A percentile compares a stretch with the other conserved stretches of the same genome.
Evolutionary conservation across 371 early-diverging fungal species (phyloP).

Genomic region (Blyttiomyces sp.): DNA sequence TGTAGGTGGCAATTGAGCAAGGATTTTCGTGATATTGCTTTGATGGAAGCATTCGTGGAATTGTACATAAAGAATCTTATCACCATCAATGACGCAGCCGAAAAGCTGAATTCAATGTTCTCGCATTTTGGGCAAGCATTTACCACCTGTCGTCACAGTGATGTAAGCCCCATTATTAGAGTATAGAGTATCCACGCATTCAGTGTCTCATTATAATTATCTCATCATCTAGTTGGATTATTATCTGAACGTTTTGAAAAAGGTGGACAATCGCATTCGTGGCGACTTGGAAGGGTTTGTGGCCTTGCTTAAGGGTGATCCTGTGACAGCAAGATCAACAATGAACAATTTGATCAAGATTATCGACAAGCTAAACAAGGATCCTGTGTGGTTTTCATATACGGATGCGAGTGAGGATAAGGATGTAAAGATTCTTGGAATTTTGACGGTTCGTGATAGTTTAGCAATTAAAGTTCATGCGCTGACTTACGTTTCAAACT

Average conservation of each 20-base stretch:
- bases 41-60: slow-evolving; percentile 23
- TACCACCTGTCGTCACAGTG: slow-evolving; percentile 4
- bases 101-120: slow-evolving; percentile 4
- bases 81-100: slow-evolving; percentile 15
- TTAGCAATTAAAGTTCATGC: too few species aligned
- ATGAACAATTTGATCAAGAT: neutral
- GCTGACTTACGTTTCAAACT: too few species aligned
- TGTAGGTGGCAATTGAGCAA: slow-evolving; percentile 30
- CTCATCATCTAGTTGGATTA: neutral
- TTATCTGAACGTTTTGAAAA: slow-evolving; percentile 8
- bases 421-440: neutral
- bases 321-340: neutral
- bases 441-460: neutral
- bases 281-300: neutral
- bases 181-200: neutral
- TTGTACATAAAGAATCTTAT: slow-evolving; percentile 5
- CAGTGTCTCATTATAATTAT: neutral
- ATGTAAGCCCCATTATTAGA: slow-evolving; percentile 7
- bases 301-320: slow-evolving; percentile 5
- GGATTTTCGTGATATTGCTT: slow-evolving; percentile 28
- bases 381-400: slow-evolving; percentile 4
- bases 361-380: neutral
- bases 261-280: neutral
- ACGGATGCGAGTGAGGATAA: slow-evolving; percentile 5
- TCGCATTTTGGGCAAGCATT: neutral